Evolutionary conservation across 192 early-diverging fungal species (phyloP), one percentile per base, ranked within the genome.

Genomic region (Rhizoclosmatium sp.): DNA sequence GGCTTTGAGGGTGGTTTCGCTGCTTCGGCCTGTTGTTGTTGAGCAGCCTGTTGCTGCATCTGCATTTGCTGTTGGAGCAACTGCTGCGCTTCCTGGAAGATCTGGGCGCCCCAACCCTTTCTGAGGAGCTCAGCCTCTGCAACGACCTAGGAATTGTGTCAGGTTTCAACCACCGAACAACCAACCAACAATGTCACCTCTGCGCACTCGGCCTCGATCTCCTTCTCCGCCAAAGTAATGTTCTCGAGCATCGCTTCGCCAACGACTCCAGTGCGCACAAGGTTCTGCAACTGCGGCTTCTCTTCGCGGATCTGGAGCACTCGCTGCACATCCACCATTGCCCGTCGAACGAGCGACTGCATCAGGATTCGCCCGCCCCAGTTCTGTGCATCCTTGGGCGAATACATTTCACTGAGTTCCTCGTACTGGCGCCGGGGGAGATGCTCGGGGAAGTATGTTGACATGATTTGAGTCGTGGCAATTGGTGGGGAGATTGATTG

Each of bases 191-290:
- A 41, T 81, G 75, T 31, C 68, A 88, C 85, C 58, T 93, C 94
- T 80, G 93, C 86, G 69, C 94, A 81, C 80, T 98, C 97, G 4
- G 77, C 69, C 78, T 94, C 89, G 62, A 94, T 84, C 46, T 95
- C 95, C 59, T 90, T 87, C 82, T 97, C 95, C 9, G 95, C 93
- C 3, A 87, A 78, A 12, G 81, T 85, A 64, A 98, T 91, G 75
- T 94, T 89, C 31, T 84, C 91, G 91, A 90, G 87, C 77, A 96
- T 82, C 56, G 93, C 94, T 54, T 98, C 95, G 4, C 93, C 94
- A 40, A 97, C 89, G 1, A 91, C 88, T 0, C 95, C 95, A 12
- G 89, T 84, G 68, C 92, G 92, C 42, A 96, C 89, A 86, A 98
- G 81, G 49, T 86, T 86, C 39, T 87, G 81, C 65, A 98, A 84